Conservation (phyloP, 176 grass and related monocot species). For the Musa troglodytarum region DNA sequence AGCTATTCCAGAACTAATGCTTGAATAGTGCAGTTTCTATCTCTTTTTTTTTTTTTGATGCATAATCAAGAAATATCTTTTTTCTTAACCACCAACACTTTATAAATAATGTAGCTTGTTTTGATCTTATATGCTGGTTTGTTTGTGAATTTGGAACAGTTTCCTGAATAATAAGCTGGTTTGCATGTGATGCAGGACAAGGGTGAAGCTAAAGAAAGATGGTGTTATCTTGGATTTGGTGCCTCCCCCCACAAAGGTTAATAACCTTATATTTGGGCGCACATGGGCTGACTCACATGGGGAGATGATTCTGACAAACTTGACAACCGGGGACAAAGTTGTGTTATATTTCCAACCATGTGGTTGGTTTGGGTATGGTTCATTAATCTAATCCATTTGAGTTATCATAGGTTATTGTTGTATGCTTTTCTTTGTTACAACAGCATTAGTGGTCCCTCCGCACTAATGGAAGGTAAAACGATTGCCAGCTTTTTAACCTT, state of each 20-base stretch:
- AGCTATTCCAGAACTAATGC: not conserved
- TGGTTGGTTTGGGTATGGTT: conserved; percentile 87
- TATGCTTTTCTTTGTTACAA: too few relatives aligned
- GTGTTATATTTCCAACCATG: conserved; percentile 86
- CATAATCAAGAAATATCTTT: conserved; percentile 1
- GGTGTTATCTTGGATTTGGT: conserved; percentile 75
- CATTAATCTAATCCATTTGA: not conserved
- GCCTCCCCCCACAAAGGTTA: conserved; percentile 68
- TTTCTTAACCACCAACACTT: conserved; percentile 23
- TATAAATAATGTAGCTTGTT: too few relatives aligned
- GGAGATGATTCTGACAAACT: conserved; percentile 79
- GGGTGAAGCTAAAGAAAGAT: conserved; percentile 71
- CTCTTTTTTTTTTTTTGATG: too few relatives aligned
- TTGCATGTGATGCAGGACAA: conserved; percentile 35
- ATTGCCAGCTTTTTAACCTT: not conserved
- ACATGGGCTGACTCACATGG: conserved; percentile 81
- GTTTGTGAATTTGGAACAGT: not conserved
- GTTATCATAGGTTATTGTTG: not conserved
- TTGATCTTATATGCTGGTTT: not conserved
- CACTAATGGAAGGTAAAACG: too few relatives aligned
- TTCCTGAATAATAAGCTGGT: not conserved
- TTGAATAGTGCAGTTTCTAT: too few relatives aligned
- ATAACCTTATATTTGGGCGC: conserved; percentile 95
- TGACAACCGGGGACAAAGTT: conserved; percentile 87
- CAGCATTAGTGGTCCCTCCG: too few relatives aligned